A percentile compares a stretch with the other conserved stretches of the same genome.
Evolutionary conservation across 164 flowering plant species (phyloP).

Genomic region (Umbilicus rupestris): DNA sequence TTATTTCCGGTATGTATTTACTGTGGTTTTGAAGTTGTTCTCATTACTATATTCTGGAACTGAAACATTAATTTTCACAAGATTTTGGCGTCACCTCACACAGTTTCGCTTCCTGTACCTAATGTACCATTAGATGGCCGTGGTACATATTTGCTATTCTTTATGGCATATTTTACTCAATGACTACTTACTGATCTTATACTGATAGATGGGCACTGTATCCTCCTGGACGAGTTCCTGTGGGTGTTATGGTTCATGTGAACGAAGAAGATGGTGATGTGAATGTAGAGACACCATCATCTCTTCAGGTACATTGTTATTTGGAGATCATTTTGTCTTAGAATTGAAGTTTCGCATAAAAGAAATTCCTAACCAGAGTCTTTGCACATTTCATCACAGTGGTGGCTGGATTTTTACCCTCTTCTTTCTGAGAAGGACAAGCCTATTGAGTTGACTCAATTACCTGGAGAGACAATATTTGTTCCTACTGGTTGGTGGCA

Average conservation of each 20-base stretch:
- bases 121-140: no score
- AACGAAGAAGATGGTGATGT: conserved; percentile 87
- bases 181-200: conserved; percentile 4
- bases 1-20: no score
- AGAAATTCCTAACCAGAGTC: background rate
- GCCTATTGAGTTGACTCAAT: conserved; percentile 87
- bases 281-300: conserved; percentile 78
- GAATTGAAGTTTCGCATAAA: background rate
- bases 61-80: no score
- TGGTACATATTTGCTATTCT: no score
- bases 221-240: conserved; percentile 95
- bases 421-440: conserved; percentile 80
- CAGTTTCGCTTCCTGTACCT: no score
- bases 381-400: conserved; percentile 33
- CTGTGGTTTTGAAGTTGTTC: no score
- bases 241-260: conserved; percentile 89
- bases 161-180: no score
- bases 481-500: conserved; percentile 99
- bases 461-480: conserved; percentile 93
- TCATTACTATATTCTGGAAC: no score
- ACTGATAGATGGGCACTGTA: conserved; percentile 85
- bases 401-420: conserved; percentile 98
- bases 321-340: background rate
- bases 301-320: conserved; percentile 63
- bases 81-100: no score